Conservation (phyloP, 345 rosid species). For the Toxicodendron radicans region DNA sequence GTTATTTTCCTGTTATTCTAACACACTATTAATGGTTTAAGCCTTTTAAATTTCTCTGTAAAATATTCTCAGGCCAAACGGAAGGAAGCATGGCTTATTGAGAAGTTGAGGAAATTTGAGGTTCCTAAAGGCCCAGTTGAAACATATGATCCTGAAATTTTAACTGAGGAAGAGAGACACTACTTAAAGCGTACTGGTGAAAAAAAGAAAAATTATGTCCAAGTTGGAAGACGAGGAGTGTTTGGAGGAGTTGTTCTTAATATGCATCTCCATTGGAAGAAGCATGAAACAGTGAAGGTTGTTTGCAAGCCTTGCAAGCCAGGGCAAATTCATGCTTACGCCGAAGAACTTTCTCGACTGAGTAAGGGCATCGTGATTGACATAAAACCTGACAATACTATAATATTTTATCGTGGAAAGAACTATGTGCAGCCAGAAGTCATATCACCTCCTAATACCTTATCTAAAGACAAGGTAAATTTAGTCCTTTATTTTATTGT, state of each 20-base stretch:
- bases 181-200: slow-evolving; percentile 88
- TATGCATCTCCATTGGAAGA: slow-evolving; percentile 98
- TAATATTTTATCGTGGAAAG: slow-evolving; percentile 84
- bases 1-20: neutral
- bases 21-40: neutral
- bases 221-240: slow-evolving; percentile 89
- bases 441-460: slow-evolving; percentile 75
- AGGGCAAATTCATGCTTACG: slow-evolving; percentile 80
- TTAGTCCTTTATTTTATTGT: neutral
- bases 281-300: slow-evolving; percentile 91
- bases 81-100: slow-evolving; percentile 89
- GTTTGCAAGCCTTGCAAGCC: slow-evolving; percentile 83
- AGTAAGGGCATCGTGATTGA: slow-evolving; percentile 88
- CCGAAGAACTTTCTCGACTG: slow-evolving; percentile 74
- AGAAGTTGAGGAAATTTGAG: slow-evolving; percentile 77
- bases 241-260: slow-evolving; percentile 95
- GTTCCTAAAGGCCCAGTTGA: slow-evolving; percentile 57
- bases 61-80: slow-evolving; percentile 63
- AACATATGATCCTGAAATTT: slow-evolving; percentile 71
- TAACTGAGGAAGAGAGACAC: slow-evolving; percentile 93
- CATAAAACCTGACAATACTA: slow-evolving; percentile 64
- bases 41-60: neutral
- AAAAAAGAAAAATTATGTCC: slow-evolving; percentile 81
- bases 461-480: slow-evolving; percentile 73
- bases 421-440: slow-evolving; percentile 79